phyloP scores from a whole-genome alignment of 2,329 filamentous ascomycete genomes.

The Pseudopyrenochaeta lycopersici region DNA sequence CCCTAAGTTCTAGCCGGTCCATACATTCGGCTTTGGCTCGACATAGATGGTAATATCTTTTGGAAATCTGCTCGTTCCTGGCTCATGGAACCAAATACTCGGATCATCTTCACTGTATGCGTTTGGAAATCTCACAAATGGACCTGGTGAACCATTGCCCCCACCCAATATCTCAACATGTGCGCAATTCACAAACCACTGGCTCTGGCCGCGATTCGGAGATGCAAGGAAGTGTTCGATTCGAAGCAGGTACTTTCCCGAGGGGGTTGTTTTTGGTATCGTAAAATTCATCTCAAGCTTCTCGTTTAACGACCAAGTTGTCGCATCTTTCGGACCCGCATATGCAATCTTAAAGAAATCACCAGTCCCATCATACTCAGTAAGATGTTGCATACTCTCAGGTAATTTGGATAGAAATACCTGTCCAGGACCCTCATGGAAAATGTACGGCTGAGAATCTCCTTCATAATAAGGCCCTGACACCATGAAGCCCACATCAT shows the following conservation, averaged over 20 bases:
- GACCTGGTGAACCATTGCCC: constrained; percentile 9
- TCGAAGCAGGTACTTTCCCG: constrained; percentile 26
- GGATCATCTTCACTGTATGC: constrained; percentile 22
- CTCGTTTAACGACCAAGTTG: constrained; percentile 11
- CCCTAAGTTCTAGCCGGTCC: constrained; percentile 6
- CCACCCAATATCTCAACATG: constrained; percentile 24
- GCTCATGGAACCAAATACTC: constrained; percentile 23
- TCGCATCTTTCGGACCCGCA: constrained; percentile 7
- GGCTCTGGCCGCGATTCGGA: constrained; percentile 7
- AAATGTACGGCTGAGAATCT: constrained; percentile 19
- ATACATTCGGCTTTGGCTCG: constrained; percentile 15
- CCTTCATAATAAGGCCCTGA: constrained; percentile 11
- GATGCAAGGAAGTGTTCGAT: constrained; percentile 24
- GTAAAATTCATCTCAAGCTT: constrained; percentile 18
- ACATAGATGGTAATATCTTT: constrained; percentile 13
- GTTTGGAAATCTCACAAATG: constrained; percentile 20
- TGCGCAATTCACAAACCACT: constrained; percentile 28
- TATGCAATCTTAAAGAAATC: constrained; percentile 31
- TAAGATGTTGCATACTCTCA: constrained; percentile 4
- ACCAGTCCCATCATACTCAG: constrained; percentile 21
- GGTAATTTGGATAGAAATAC: constrained; percentile 25
- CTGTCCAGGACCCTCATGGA: constrained; percentile 23
- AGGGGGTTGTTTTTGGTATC: constrained; percentile 23
- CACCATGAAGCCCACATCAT: constrained; percentile 21
- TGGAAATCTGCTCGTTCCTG: constrained; percentile 9